Evolutionary conservation across 345 rosid genomes (phyloP), one percentile per base, ranked within the genome.

Genomic region (Psidium guajava): DNA sequence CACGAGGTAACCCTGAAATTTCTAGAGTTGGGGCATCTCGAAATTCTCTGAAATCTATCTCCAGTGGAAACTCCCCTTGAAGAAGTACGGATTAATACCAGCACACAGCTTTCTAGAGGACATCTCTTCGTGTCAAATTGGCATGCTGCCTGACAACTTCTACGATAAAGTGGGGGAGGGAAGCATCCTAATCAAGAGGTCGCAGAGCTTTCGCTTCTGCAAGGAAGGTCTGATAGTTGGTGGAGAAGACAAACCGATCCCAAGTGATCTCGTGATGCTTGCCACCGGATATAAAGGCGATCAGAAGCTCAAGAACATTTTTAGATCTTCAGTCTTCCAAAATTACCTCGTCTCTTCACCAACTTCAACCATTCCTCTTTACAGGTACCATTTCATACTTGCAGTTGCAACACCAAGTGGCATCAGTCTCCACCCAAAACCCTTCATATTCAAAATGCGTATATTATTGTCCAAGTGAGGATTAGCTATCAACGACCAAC

Each of bases 271-370:
- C 12, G 89, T 88, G 51, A 85, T 90, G 54, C 83, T 86, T 32
- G 91, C 87, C 52, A 88, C 91, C 1, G 90, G 91, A 53, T 90
- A 85, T 88, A 87, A 50, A 20, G 88, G 90, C 8, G 86, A 88
- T 57, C 40, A 82, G 52, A 90, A 87, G 89, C 86, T 90, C 55
- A 86, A 42, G 53, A 50, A 88, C 58, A 90, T 90, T 16, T 88
- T 90, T 54, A 64, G 44, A 49, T 87, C 90, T 53, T 84, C 84
- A 52, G 58, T 81, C 64, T 87, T 90, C 73, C 87, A 84, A 49
- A 28, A 88, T 12, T 81, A 44, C 89, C 83, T 90, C 2, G 28
- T 40, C 24, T 58, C 59, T 32, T 55, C 87, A 25, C 87, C 87
- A 28, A 55, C 74, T 58, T 81, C 88, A 53, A 6, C 74, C 16